Conservation (phyloP, 805 yeast genomes). For the Jamesozyma piceae region DNA sequence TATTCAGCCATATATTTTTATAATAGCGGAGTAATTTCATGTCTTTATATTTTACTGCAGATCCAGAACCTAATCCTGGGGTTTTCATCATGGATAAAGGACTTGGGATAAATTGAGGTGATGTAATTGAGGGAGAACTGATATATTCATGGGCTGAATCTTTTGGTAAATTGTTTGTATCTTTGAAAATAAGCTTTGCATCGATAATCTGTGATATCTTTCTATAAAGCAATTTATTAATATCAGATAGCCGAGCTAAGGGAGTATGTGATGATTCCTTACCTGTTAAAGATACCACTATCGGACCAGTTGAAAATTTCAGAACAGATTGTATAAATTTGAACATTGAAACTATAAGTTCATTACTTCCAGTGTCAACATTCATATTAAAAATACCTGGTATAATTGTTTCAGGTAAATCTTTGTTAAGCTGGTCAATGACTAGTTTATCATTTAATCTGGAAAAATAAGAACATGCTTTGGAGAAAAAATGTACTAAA, state of each 20-base stretch:
- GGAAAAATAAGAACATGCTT: constrained; percentile 19
- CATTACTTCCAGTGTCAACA: constrained; percentile 8
- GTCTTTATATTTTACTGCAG: constrained; percentile 19
- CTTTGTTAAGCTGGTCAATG: constrained; percentile 21
- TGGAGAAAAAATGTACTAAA: constrained; percentile 23
- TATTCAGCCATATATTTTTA: constrained; percentile 34
- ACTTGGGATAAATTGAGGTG: constrained; percentile 25
- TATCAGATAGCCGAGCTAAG: constrained; percentile 15
- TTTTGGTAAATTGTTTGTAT: constrained; percentile 6
- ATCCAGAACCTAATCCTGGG: constrained; percentile 1
- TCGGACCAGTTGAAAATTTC: constrained; percentile 9
- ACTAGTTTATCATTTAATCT: constrained; percentile 24
- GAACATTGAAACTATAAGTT: constrained; percentile 19
- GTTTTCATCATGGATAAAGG: constrained; percentile 19
- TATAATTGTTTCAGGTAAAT: constrained; percentile 17
- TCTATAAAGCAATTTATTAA: constrained; percentile 21
- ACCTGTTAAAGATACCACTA: constrained; percentile 10
- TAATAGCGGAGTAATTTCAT: constrained; percentile 26
- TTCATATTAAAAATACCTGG: constrained; percentile 16
- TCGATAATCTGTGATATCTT: constrained; percentile 18
- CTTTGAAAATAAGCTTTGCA: constrained; percentile 15
- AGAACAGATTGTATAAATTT: constrained; percentile 21
- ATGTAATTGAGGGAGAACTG: constrained; percentile 23
- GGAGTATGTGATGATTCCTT: constrained; percentile 12
- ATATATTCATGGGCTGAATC: constrained; percentile 12